Conservation (phyloP, 805 yeast genomes). For the Barnettozyma californica region DNA sequence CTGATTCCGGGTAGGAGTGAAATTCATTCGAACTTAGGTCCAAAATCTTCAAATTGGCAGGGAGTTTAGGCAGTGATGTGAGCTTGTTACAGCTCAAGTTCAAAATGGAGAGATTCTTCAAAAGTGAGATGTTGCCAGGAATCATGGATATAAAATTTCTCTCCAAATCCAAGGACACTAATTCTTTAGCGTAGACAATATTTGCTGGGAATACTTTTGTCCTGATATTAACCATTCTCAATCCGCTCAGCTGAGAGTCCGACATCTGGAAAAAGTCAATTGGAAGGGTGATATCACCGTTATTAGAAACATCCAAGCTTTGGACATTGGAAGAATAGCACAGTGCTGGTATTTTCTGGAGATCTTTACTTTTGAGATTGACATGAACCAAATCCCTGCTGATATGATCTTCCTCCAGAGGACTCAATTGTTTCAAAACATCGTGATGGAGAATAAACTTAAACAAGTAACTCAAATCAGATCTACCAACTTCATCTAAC, state of each 20-base stretch:
- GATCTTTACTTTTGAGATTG: constrained; percentile 62
- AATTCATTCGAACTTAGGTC: constrained; percentile 80
- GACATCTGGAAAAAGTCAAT: constrained; percentile 75
- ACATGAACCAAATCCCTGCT: constrained; percentile 67
- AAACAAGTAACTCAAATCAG: constrained; percentile 76
- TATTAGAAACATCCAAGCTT: constrained; percentile 74
- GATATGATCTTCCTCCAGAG: constrained; percentile 66
- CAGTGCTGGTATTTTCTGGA: constrained; percentile 80
- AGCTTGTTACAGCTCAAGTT: constrained; percentile 75
- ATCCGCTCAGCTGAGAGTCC: constrained; percentile 61
- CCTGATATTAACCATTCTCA: constrained; percentile 69
- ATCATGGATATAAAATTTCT: constrained; percentile 68
- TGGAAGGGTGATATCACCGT: constrained; percentile 82
- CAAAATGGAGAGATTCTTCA: constrained; percentile 51
- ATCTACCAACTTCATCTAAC: constrained; percentile 72
- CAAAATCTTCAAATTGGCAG: constrained; percentile 49
- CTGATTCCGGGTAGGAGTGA: constrained; percentile 55
- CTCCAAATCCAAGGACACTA: constrained; percentile 66
- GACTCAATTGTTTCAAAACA: constrained; percentile 52
- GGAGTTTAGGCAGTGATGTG: constrained; percentile 51
- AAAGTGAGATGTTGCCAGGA: constrained; percentile 49
- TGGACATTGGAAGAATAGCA: constrained; percentile 80
- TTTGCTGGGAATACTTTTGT: constrained; percentile 70
- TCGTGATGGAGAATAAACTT: constrained; percentile 70
- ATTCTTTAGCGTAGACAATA: constrained; percentile 60